Percentiles rank a stretch among this genome's conserved stretches.
Conservation (phyloP, 441 rosid species). For the Arabidopsis hybrid region DNA sequence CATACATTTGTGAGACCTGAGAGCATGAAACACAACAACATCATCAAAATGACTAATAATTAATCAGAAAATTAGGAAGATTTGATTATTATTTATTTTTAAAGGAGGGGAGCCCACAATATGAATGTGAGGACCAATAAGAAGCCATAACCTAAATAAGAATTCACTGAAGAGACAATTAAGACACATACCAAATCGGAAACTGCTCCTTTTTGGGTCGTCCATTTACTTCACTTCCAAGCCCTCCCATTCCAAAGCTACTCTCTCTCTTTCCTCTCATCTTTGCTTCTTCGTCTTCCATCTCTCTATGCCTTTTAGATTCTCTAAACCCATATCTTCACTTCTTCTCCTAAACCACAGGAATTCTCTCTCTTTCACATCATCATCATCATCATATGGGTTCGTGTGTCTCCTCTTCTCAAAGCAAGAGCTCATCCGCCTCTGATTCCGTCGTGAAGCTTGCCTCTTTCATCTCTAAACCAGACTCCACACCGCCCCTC, state of each 20-base stretch:
- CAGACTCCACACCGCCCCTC: constrained; percentile 17
- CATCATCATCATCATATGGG: constrained; percentile 28
- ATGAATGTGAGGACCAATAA: constrained; percentile 32
- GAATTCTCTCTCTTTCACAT: background rate
- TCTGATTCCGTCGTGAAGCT: constrained; percentile 29
- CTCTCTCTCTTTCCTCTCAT: background rate
- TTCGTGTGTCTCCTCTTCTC: constrained; percentile 45
- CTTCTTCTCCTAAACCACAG: background rate
- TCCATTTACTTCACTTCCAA: constrained; percentile 32
- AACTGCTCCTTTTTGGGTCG: constrained; percentile 3
- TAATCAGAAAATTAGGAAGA: background rate
- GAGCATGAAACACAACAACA: too few relatives aligned
- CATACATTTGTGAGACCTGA: too few relatives aligned
- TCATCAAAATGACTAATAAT: too few relatives aligned
- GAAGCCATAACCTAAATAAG: background rate
- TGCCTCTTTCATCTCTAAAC: constrained; percentile 8
- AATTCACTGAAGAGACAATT: constrained; percentile 1
- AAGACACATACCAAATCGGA: constrained; percentile 37
- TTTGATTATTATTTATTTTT: background rate
- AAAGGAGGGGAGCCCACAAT: constrained; percentile 17
- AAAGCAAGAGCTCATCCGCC: constrained; percentile 27
- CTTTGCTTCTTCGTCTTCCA: constrained; percentile 40
- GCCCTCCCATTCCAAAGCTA: too few relatives aligned
- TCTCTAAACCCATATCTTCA: constrained; percentile 5
- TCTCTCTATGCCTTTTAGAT: constrained; percentile 28